Conservation (phyloP, 1,284 basidiomycete species). For the Pseudozyma sp. region DNA sequence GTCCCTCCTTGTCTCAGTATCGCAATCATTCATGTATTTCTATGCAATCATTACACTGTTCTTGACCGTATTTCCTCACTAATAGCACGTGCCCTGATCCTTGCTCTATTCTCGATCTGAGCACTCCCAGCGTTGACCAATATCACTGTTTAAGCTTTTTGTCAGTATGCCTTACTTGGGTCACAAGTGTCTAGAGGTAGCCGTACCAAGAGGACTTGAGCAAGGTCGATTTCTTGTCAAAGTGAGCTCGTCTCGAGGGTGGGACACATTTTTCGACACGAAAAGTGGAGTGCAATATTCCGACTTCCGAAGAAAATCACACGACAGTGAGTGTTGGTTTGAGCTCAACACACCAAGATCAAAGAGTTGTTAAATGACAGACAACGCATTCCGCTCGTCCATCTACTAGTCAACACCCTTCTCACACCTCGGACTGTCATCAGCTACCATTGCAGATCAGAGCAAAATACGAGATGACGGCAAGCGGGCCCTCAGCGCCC, state of each 20-base stretch:
- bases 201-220: too few species aligned
- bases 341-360: conserved; percentile 17
- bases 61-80: not conserved
- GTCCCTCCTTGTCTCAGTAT: conserved; percentile 10
- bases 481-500: conserved; percentile 11
- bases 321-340: not conserved
- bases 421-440: not conserved
- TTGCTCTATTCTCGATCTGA: not conserved
- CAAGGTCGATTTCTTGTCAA: not conserved
- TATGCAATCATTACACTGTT: conserved; percentile 24
- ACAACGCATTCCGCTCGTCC: not conserved
- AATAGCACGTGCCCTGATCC: not conserved
- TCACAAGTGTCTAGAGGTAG: too few species aligned
- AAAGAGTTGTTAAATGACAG: not conserved
- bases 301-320: conserved; percentile 13
- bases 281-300: conserved; percentile 7
- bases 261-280: not conserved
- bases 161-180: too few species aligned
- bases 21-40: conserved; percentile 38
- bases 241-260: not conserved
- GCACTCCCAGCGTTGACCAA: not conserved
- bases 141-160: too few species aligned
- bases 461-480: conserved; percentile 12
- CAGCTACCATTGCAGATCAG: not conserved
- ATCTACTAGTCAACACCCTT: conserved; percentile 1